Evolutionary conservation across 805 yeast genomes (phyloP).

Genomic region (Metschnikowia noctiluminum): DNA sequence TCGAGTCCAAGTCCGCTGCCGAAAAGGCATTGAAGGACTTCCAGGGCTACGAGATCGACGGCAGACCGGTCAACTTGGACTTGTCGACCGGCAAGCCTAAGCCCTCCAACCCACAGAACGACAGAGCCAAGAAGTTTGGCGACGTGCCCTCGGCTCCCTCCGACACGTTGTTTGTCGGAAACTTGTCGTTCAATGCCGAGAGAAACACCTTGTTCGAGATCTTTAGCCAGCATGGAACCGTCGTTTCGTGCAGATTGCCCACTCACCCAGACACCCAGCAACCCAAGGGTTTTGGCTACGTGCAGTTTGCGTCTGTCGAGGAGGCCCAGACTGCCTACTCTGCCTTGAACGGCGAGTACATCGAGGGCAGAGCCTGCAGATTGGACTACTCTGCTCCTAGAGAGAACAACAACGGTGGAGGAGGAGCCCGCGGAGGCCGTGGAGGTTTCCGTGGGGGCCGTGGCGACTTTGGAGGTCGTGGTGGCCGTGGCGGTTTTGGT

Average conservation of each 20-base stretch:
- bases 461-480: conserved; percentile 17
- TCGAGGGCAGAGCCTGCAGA: conserved; percentile 92
- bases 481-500: conserved; percentile 30
- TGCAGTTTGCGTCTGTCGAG: conserved; percentile 81
- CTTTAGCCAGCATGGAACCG: conserved; percentile 76
- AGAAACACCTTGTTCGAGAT: conserved; percentile 72
- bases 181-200: conserved; percentile 86
- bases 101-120: conserved; percentile 48
- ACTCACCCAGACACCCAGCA: conserved; percentile 98
- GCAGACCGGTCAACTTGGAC: conserved; percentile 93
- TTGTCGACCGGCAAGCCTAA: conserved; percentile 82
- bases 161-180: conserved; percentile 94
- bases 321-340: conserved; percentile 88
- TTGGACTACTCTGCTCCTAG: conserved; percentile 93
- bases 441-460: conserved; percentile 18
- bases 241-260: conserved; percentile 89
- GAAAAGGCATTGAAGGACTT: conserved; percentile 78
- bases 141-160: conserved; percentile 90
- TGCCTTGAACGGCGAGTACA: conserved; percentile 82
- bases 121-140: conserved; percentile 87
- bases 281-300: conserved; percentile 99
- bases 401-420: conserved; percentile 40
- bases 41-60: conserved; percentile 95
- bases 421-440: conserved; percentile 18
- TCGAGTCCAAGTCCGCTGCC: conserved; percentile 71